Evolutionary conservation across 805 yeast species (phyloP).

Genomic region (Kuraishia capsulata): DNA sequence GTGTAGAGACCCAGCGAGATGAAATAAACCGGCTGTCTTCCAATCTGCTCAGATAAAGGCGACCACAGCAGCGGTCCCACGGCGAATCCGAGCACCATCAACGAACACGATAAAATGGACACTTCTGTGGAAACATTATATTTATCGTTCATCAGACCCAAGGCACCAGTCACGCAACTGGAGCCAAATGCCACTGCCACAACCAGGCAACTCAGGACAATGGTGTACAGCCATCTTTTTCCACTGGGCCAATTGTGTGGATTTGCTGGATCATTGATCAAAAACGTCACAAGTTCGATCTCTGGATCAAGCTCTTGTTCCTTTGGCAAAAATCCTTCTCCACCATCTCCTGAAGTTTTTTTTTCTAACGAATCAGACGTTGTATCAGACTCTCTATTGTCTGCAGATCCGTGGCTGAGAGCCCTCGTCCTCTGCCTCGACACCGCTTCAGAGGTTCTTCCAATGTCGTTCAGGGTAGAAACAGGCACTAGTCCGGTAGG

Average conservation of each 20-base stretch:
- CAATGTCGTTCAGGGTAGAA: conserved; percentile 56
- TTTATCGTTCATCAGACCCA: conserved; percentile 55
- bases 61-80: conserved; percentile 88
- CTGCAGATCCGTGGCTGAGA: conserved; percentile 14
- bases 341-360: conserved; percentile 13
- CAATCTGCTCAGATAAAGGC: conserved; percentile 77
- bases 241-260: conserved; percentile 74
- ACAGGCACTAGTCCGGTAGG: conserved; percentile 83
- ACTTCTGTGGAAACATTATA: conserved; percentile 72
- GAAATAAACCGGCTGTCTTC: conserved; percentile 78
- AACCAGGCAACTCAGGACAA: conserved; percentile 60
- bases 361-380: conserved; percentile 16
- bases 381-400: too few species aligned
- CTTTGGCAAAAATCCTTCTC: conserved; percentile 11
- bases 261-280: conserved; percentile 73
- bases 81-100: conserved; percentile 85
- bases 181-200: conserved; percentile 92
- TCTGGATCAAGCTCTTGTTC: conserved; percentile 45
- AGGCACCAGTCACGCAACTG: conserved; percentile 82
- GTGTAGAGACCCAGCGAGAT: conserved; percentile 67
- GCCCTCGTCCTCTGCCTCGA: conserved; percentile 8
- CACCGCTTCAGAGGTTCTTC: conserved; percentile 32
- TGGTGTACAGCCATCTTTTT: conserved; percentile 58
- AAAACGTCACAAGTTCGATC: conserved; percentile 78
- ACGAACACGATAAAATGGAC: conserved; percentile 67